Conservation (phyloP, 352 stramenopile species). For the Elongisporangium undulatum region DNA sequence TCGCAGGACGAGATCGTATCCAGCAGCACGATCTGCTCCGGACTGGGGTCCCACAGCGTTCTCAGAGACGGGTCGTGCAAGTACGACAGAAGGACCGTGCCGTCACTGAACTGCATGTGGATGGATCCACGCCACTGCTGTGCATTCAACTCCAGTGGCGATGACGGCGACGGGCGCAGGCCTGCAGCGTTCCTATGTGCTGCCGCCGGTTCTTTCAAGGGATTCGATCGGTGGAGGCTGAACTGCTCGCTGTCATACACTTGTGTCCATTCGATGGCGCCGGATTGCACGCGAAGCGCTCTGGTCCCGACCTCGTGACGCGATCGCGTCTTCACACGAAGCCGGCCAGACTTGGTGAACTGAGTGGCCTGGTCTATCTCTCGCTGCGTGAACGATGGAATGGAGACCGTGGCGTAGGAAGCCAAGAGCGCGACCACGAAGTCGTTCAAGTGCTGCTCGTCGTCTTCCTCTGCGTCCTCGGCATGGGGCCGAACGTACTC, state of each 20-base stretch:
- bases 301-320: not conserved
- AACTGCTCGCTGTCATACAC: not conserved
- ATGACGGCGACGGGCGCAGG: not conserved
- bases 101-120: conserved; percentile 14
- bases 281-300: not conserved
- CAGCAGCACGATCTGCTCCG: conserved; percentile 18
- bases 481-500: not conserved
- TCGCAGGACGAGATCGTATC: conserved; percentile 22
- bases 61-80: conserved; percentile 18
- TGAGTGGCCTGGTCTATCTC: conserved; percentile 26
- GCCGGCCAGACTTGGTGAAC: conserved; percentile 19
- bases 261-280: not conserved
- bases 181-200: not conserved
- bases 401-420: conserved; percentile 21
- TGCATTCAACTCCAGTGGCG: not conserved
- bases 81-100: conserved; percentile 11
- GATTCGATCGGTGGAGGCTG: not conserved
- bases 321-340: conserved; percentile 2
- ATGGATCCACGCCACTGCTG: conserved; percentile 20
- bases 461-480: not conserved
- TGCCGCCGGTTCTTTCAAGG: not conserved
- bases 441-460: conserved; percentile 20
- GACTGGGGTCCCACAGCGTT: conserved; percentile 11
- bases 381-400: conserved; percentile 24
- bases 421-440: conserved; percentile 24